A percentile compares a stretch with the other conserved stretches of the same genome.
These are phyloP conservation scores for Talaromyces proteolyticus DNA, from an alignment of 495 filamentous ascomycete genomes.

Conservation along the genomic window DNA sequence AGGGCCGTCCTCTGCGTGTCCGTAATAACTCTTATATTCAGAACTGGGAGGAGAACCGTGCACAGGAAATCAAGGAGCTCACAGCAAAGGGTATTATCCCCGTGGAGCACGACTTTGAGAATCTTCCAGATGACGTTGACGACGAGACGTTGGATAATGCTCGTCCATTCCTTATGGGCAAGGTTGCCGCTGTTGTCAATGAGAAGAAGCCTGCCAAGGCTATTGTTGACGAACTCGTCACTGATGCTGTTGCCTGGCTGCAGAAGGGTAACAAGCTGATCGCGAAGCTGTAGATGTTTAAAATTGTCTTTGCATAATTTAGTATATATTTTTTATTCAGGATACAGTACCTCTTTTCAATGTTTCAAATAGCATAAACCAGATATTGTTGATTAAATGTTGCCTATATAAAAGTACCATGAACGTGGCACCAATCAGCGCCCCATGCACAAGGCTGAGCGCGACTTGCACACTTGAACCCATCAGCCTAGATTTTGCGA, in stretches of 20 bases:
- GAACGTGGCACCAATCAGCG: no score
- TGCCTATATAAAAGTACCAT: no score
- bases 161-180: constrained; percentile 91
- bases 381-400: no score
- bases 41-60: constrained; percentile 93
- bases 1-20: constrained; percentile 88
- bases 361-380: no score
- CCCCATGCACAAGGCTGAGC: no score
- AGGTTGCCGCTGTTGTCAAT: constrained; percentile 88
- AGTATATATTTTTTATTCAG: neutral
- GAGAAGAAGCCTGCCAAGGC: constrained; percentile 89
- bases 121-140: constrained; percentile 62
- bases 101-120: constrained; percentile 91
- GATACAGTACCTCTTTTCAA: no score
- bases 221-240: constrained; percentile 90
- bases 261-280: constrained; percentile 60
- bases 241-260: constrained; percentile 68
- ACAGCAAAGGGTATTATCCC: constrained; percentile 85
- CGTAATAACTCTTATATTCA: constrained; percentile 87
- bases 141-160: constrained; percentile 86
- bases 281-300: constrained; percentile 53
- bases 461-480: no score
- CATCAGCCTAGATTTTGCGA: no score
- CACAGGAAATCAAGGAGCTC: constrained; percentile 83
- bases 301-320: neutral